phyloP scores from a whole-genome alignment of 768 basidiomycete species.

The Pulveroboletus ravenelii region DNA sequence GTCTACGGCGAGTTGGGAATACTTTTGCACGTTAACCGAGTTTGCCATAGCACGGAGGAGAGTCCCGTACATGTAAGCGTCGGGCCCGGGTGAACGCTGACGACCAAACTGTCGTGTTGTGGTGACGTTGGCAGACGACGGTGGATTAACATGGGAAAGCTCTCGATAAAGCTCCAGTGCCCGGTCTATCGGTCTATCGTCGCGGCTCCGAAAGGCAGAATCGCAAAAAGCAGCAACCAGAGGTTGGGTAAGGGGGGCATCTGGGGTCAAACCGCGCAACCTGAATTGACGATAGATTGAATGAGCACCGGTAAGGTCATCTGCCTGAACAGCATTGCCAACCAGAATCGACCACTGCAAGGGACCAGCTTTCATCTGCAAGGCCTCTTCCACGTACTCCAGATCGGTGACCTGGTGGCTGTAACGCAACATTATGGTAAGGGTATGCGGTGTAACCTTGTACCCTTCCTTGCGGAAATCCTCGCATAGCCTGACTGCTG shows the following conservation, averaged over 20 bases:
- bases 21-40: conserved; percentile 44
- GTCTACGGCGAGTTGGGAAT: conserved; percentile 42
- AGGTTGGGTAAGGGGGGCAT: conserved; percentile 49
- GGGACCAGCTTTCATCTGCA: conserved; percentile 38
- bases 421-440: conserved; percentile 41
- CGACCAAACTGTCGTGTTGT: conserved; percentile 19
- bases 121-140: conserved; percentile 12
- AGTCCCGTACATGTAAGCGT: conserved; percentile 50
- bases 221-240: conserved; percentile 50
- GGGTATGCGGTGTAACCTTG: conserved; percentile 26
- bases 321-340: conserved; percentile 41
- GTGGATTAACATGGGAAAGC: conserved; percentile 34
- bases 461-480: conserved; percentile 32
- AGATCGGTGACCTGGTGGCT: conserved; percentile 42
- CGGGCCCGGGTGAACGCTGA: conserved; percentile 41
- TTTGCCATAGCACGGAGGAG: conserved; percentile 46
- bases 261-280: conserved; percentile 41
- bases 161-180: conserved; percentile 54
- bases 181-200: conserved; percentile 43
- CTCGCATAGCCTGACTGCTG: conserved; percentile 35
- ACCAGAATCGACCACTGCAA: conserved; percentile 56
- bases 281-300: conserved; percentile 47
- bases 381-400: conserved; percentile 35
- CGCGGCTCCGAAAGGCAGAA: conserved; percentile 29
- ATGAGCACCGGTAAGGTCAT: conserved; percentile 39